Evolutionary conservation across 2,329 filamentous ascomycete genomes (phyloP), one percentile per base, ranked within the genome.

Genomic region (Curvularia sp.): DNA sequence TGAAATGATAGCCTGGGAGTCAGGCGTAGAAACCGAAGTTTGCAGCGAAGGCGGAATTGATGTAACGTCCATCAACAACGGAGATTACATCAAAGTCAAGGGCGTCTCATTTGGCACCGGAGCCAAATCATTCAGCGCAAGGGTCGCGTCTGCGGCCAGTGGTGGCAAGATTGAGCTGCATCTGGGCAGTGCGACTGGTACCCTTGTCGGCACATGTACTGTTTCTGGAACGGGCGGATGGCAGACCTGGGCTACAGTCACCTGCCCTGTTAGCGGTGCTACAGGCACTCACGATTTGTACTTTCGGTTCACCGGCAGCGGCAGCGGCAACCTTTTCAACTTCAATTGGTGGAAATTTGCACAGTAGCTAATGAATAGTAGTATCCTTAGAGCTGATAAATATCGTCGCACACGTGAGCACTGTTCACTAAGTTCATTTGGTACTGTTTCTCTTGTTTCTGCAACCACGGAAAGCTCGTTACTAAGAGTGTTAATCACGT

Each of bases 311-410:
- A 62, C 62, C 6, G 60, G 62, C 5, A 63, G 58, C 24, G 60
- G 60, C 2, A 58, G 42, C 12, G 55, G 47, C 41, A 39, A 22
- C 18, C 48, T 64, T 39, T 62, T 64, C 24, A 62, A 62, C 39
- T 64, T 64, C 51, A 58, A 64, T 49, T 64, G 60, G 59, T 64
- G 60, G 62, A 52, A 60, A 22, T 64, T 64, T 49, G 42, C 47
- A 38, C 47, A 49, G 31, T 49, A 49, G 47, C 5, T 2, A 26
- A 39, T 38, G 5, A 24, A 26, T 38, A 24, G 44, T n/a, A 48
- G 28, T 47, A 18, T 47, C 26, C 3, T 13, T 47, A 30, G 12
- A 47, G 18, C 9, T 31, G 15, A 47, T 30, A n/a, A 39, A 39
- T 39, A 2, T 39, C 18, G 18, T 18, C 35, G n/a, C 24, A 26